Conservation (phyloP, 192 early-diverging fungal genomes). For the Funneliformis mosseae region DNA sequence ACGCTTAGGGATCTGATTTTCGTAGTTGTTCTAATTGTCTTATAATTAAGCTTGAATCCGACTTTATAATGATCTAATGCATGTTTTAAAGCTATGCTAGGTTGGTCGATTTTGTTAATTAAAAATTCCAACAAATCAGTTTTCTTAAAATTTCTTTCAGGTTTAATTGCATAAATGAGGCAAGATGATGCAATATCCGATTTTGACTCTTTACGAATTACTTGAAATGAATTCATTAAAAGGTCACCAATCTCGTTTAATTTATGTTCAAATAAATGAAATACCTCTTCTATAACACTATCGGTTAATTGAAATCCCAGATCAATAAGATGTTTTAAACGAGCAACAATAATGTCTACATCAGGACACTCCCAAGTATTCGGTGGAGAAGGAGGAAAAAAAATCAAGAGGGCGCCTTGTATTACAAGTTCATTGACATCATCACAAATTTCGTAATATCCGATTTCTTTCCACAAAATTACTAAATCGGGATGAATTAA, state of each 20-base stretch:
- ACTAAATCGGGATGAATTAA: conserved; percentile 17
- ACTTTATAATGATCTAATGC: background rate
- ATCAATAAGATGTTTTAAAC: background rate
- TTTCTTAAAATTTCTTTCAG: background rate
- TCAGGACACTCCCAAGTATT: background rate
- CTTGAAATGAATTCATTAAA: background rate
- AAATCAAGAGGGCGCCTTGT: background rate
- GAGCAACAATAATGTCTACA: background rate
- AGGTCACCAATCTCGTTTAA: conserved; percentile 16
- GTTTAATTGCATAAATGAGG: background rate
- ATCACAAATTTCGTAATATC: conserved; percentile 6
- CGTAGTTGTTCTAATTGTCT: background rate
- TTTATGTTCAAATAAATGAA: conserved; percentile 19
- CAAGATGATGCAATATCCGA: background rate
- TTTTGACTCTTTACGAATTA: background rate
- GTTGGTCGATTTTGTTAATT: background rate
- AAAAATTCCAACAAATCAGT: conserved; percentile 6
- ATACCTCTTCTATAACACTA: conserved; percentile 7
- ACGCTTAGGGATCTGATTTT: background rate
- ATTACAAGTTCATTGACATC: conserved; percentile 30
- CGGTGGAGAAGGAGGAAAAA: conserved; percentile 4
- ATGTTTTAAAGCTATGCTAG: background rate
- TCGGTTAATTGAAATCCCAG: conserved; percentile 25
- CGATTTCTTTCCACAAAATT: background rate
- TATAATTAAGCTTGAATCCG: background rate